Conservation (phyloP, 2,329 filamentous ascomycete genomes). For the Venturia carpophila region DNA sequence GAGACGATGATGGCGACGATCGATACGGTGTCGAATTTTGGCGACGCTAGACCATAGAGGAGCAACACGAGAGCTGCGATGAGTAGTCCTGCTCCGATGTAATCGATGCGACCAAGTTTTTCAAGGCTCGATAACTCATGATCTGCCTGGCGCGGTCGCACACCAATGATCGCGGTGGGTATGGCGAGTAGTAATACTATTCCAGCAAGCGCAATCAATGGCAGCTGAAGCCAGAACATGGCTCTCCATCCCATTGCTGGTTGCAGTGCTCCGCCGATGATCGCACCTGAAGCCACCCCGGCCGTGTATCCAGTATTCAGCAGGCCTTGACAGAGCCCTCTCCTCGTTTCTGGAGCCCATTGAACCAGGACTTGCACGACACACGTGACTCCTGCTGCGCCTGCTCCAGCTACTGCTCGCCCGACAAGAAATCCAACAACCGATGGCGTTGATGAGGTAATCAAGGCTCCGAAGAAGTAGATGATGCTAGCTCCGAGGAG, state of each 20-base stretch:
- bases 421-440: conserved; percentile 61
- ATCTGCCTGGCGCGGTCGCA: conserved; percentile 24
- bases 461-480: conserved; percentile 53
- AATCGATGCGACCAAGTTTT: conserved; percentile 59
- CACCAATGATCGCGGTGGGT: conserved; percentile 36
- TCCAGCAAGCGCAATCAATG: conserved; percentile 54
- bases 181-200: conserved; percentile 57
- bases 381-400: conserved; percentile 64
- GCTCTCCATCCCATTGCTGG: conserved; percentile 62
- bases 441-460: conserved; percentile 54
- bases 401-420: conserved; percentile 58
- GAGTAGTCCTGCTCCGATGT: conserved; percentile 60
- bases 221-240: conserved; percentile 66
- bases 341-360: conserved; percentile 55
- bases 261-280: conserved; percentile 59
- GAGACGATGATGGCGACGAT: conserved; percentile 54
- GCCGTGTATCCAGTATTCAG: conserved; percentile 66
- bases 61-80: conserved; percentile 61
- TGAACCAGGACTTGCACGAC: conserved; percentile 71
- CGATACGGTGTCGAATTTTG: conserved; percentile 44
- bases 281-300: conserved; percentile 63
- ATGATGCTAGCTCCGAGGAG: conserved; percentile 54
- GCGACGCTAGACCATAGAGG: conserved; percentile 60
- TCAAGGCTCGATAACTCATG: conserved; percentile 26
- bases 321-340: conserved; percentile 67